phyloP scores from a whole-genome alignment of 1,139 yeast species.

The Petasospora fabianii region DNA sequence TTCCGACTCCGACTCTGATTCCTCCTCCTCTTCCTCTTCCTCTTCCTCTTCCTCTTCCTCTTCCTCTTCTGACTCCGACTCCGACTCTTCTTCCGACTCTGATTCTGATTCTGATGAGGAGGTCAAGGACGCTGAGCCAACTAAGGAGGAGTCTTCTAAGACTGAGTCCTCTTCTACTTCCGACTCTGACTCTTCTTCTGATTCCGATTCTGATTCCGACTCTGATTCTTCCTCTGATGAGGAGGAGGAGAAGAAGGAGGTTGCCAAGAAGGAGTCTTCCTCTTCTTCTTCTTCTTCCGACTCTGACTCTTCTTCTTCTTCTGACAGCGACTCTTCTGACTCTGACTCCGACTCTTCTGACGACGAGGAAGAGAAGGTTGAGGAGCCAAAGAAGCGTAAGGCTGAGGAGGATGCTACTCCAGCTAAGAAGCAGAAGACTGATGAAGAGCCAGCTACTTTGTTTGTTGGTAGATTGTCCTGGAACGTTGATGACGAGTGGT shows the following conservation, averaged over 20 bases:
- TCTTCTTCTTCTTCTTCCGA: slow-evolving; percentile 18
- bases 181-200: slow-evolving; percentile 17
- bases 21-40: slow-evolving; percentile 3
- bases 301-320: slow-evolving; percentile 16
- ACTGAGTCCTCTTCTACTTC: slow-evolving; percentile 11
- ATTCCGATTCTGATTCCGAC: slow-evolving; percentile 18
- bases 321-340: slow-evolving; percentile 12
- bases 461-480: slow-evolving; percentile 97
- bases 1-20: slow-evolving; percentile 19
- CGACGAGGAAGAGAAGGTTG: slow-evolving; percentile 22
- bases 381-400: slow-evolving; percentile 28
- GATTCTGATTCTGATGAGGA: too few relatives aligned
- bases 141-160: slow-evolving; percentile 25
- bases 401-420: slow-evolving; percentile 29
- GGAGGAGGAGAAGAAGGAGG: too few relatives aligned
- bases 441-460: slow-evolving; percentile 69
- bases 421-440: slow-evolving; percentile 22
- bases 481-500: slow-evolving; percentile 95
- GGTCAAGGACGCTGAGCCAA: slow-evolving; percentile 28
- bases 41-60: slow-evolving; percentile 18
- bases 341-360: slow-evolving; percentile 17
- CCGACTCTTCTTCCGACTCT: slow-evolving; percentile 16
- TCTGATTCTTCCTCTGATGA: slow-evolving; percentile 20
- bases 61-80: slow-evolving; percentile 17
- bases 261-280: slow-evolving; percentile 29